Evolutionary conservation across 805 yeast species (phyloP), one percentile per base, ranked within the genome.

Genomic region (Ogataea nakhonphanomensis): DNA sequence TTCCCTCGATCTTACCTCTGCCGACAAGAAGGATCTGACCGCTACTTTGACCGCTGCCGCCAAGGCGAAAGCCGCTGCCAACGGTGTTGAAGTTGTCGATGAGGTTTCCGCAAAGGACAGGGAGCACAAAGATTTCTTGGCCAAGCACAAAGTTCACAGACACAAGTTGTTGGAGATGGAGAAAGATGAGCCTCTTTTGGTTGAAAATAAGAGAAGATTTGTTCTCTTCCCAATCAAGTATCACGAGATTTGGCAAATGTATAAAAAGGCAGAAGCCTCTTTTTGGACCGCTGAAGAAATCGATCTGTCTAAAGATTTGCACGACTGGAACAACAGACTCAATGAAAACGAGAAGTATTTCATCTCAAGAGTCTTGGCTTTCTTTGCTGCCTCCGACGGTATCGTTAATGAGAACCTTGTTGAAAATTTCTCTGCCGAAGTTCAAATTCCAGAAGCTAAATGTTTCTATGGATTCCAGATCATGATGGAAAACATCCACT

Each of bases 201-300:
- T 64, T 37, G 96, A 88, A 67, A 93, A 91, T 78, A 79, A 78
- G 54, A 78, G 79, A 59, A 81, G 99, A 62, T 89, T 87, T 58
- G 97, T 93, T 37, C 71, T 91, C 45, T 90, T 90, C 79, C 99
- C 99, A 53, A 88, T 91, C 70, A 84, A 86, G 69, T 93, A 89
- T 72, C 91, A 90, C 63, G 98, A 91, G 70, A 86, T 91, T 65
- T 91, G 98, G 98, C 96, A 91, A 67, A 90, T 95, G 75, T 91
- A 91, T 71, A 91, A 91, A 75, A 88, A 91, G 70, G 97, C 98
- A 37, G 99, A 93, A 74, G 99, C 99, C 11, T 91, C 98, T 5
- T 91, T 91, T 77, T 91, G 99, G 99, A 93, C 98, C 29, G 97
- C 98, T 34, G 99, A 91, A 73, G 99, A 93, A 71, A 89, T 91